A percentile compares a stretch with the other conserved stretches of the same genome.
phyloP scores from a whole-genome alignment of 192 early-diverging fungal genomes.

The Backusella sp. region DNA sequence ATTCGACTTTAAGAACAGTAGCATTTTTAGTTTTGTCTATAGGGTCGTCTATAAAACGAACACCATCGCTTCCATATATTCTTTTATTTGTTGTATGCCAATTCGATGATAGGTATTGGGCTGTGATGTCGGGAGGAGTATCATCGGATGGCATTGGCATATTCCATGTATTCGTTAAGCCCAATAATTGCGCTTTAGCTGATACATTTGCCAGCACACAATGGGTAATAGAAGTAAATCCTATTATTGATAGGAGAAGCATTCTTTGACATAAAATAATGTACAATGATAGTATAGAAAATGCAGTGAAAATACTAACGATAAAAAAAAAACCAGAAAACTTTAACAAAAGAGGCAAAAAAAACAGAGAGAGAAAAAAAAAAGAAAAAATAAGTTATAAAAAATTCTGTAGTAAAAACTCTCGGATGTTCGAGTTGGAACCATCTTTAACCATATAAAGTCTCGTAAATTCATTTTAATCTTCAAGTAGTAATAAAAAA shows the following conservation, averaged over 20 bases:
- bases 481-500: background rate
- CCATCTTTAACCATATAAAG: background rate
- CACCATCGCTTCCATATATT: background rate
- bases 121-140: background rate
- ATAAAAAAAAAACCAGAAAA: background rate
- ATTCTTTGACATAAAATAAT: background rate
- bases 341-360: background rate
- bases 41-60: conserved; percentile 10
- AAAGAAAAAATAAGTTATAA: background rate
- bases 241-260: background rate
- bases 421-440: background rate
- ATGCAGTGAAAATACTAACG: background rate
- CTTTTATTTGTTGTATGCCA: conserved; percentile 6
- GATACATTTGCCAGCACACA: background rate
- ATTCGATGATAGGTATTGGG: background rate
- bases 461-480: background rate
- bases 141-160: conserved; percentile 8
- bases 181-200: background rate
- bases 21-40: background rate
- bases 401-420: background rate
- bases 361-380: background rate
- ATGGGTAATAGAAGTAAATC: background rate
- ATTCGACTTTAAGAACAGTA: background rate
- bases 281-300: too few species aligned
- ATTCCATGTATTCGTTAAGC: conserved; percentile 2